These are phyloP conservation scores for Glycine tomentella DNA, from an alignment of 306 rosid species.

Conservation along the genomic window DNA sequence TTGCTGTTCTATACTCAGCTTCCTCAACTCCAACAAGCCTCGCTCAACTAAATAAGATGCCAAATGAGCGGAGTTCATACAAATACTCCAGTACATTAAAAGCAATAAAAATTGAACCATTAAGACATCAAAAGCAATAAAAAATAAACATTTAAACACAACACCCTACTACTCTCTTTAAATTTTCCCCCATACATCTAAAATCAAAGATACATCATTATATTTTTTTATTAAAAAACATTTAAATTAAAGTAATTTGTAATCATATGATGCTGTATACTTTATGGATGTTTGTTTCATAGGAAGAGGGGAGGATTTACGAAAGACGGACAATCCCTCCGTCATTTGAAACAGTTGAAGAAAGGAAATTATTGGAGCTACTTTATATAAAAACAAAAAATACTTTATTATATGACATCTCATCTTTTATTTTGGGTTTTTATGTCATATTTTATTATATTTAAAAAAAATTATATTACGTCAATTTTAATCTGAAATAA, in stretches of 20 bases:
- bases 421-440: too few species aligned
- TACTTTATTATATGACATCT: too few species aligned
- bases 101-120: too few species aligned
- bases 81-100: conserved; percentile 34
- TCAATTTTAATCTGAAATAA: too few species aligned
- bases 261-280: background rate
- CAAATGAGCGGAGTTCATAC: conserved; percentile 29
- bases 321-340: background rate
- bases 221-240: background rate
- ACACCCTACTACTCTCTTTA: background rate
- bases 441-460: too few species aligned
- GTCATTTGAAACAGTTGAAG: too few species aligned
- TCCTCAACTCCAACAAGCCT: conserved; percentile 86
- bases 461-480: too few species aligned
- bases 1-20: conserved; percentile 90
- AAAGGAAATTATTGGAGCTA: too few species aligned
- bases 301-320: background rate
- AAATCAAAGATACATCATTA: background rate
- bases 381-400: too few species aligned
- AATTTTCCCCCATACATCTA: conserved; percentile 16
- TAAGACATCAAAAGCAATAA: too few species aligned
- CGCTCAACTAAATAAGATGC: conserved; percentile 80
- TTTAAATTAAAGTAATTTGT: conserved; percentile 2
- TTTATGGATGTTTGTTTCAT: background rate
- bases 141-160: background rate